Base-by-base conservation (phyloP, 2,329 filamentous ascomycete species). In the Talaromyces funiculosus region DNA sequence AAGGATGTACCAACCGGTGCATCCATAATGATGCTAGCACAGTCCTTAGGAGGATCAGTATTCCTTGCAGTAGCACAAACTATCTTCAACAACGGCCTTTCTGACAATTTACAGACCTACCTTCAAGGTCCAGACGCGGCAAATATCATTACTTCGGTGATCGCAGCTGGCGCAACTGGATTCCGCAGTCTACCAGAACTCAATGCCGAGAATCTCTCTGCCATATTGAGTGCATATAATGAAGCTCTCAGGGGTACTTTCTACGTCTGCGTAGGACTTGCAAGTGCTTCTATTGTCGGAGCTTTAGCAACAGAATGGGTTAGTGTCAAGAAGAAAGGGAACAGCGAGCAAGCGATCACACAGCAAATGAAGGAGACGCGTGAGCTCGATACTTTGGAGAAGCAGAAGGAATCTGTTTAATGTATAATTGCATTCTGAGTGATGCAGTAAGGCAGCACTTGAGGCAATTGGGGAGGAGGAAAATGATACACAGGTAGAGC, bases 1-100 rank as follows among this genome's bases (percentile, higher is more conserved):
- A 64, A 61, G 8, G 73, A 77, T 38, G 66, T 77, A 1, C 70
- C 75, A 6, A 70, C 67, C 12, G 76, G 71, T 4, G 72, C 70
- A 4, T 69, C 73, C 0, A 63, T 75, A 0, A 64, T 76, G 14
- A 70, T 74, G 60, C 76, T 78, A 47, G 47, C 65, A 8, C 73
- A 77, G 61, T 72, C 71, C 1, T 65, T 78, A 1, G 75, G 73
- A 5, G 75, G 74, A 4, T 64, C 75, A 0, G 60, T 77, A 10
- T 76, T 75, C 35, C 64, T 76, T 18, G 73, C 72, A 1, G 70
- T 75, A 8, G 72, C 57, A 4, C 71, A 78, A 62, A 76, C 73
- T 3, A 64, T 77, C 4, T 76, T 78, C 63, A 67, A 68, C n/a
- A 76, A 74, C 56, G 62, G 69, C 22, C 67, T 77, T 1, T 53